Conservation (phyloP, 2,329 filamentous ascomycete genomes). For the Claviceps arundinis region DNA sequence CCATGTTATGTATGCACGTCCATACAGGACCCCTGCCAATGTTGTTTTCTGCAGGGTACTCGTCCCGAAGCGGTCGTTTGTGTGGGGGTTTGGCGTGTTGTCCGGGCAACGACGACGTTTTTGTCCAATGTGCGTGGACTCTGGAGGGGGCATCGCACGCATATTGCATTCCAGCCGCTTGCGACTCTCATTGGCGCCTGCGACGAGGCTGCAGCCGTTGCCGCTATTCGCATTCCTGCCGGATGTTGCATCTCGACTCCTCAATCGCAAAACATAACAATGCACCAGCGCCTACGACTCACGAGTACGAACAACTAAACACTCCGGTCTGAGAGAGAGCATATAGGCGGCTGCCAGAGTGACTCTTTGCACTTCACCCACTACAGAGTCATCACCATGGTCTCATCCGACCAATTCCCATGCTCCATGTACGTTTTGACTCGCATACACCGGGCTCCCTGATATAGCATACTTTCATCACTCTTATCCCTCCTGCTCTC, state of each 20-base stretch:
- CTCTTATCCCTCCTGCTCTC: neutral
- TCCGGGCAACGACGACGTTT: neutral
- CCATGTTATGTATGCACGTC: neutral
- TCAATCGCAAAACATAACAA: neutral
- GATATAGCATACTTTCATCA: neutral
- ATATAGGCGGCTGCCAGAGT: neutral
- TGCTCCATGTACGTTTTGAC: constrained; percentile 13
- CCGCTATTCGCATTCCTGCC: constrained; percentile 7
- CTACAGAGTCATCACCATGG: constrained; percentile 1
- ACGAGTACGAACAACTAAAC: too few relatives aligned
- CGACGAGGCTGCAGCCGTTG: neutral
- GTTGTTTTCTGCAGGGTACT: neutral
- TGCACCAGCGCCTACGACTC: neutral
- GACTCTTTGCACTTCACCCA: neutral
- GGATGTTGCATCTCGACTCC: neutral
- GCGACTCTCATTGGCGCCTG: neutral
- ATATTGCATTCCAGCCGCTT: neutral
- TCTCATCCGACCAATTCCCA: constrained; percentile 3
- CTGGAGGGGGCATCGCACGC: neutral
- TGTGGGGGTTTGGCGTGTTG: neutral
- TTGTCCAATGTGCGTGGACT: neutral
- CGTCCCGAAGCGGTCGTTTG: neutral
- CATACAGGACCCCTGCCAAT: neutral
- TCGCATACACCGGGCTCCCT: constrained; percentile 14
- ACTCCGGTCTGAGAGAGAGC: too few relatives aligned